phyloP scores from a whole-genome alignment of 805 yeast genomes.

The Candida berthetii region DNA sequence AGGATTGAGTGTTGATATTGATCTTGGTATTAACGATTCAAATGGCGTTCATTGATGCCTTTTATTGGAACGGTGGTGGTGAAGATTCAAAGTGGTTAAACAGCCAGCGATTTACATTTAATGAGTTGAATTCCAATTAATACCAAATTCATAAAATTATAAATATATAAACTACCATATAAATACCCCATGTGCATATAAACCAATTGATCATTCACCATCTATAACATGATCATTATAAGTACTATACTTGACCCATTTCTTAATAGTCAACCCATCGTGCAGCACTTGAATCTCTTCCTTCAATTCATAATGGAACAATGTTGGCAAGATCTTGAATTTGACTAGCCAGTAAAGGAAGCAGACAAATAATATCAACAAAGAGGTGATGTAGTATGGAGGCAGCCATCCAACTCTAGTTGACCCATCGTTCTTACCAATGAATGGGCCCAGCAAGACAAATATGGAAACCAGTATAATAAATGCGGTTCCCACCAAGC shows the following conservation, averaged over 20 bases:
- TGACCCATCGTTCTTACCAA: slow-evolving; percentile 18
- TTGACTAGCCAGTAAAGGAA: slow-evolving; percentile 48
- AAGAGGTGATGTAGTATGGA: slow-evolving; percentile 33
- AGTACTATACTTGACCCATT: slow-evolving; percentile 40
- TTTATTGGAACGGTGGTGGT: no score
- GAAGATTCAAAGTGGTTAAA: no score
- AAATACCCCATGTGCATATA: no score
- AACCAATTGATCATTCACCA: no score
- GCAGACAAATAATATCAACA: slow-evolving; percentile 35
- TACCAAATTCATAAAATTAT: no score
- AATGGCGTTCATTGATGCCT: no score
- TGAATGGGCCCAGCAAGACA: slow-evolving; percentile 41
- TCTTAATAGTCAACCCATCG: slow-evolving; percentile 54
- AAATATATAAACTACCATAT: no score
- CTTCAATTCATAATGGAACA: slow-evolving; percentile 38
- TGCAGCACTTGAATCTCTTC: slow-evolving; percentile 33
- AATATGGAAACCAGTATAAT: slow-evolving; percentile 40
- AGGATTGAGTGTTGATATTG: no score
- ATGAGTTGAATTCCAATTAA: no score
- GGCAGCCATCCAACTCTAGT: slow-evolving; percentile 16
- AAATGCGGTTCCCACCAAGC: slow-evolving; percentile 38
- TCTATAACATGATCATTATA: no score
- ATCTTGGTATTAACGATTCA: no score
- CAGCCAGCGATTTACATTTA: no score
- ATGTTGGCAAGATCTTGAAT: slow-evolving; percentile 42